Percentiles rank a stretch among this genome's conserved stretches.
phyloP scores from a whole-genome alignment of 106 monocot species.

The Gastrodia elata region DNA sequence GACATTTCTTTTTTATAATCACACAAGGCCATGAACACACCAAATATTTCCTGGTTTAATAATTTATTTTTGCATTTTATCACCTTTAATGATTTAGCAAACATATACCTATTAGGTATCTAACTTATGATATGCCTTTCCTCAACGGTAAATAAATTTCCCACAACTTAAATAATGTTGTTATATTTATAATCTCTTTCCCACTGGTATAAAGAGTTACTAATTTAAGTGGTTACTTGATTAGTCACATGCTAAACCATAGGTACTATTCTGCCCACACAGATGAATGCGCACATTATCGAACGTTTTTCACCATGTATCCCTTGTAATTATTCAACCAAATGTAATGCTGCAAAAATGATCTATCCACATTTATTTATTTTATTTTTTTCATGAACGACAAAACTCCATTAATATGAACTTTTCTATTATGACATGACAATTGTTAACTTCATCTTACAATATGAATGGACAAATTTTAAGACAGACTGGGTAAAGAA shows the following conservation, averaged over 20 bases:
- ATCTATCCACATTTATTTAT: background rate
- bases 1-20: no score
- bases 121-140: background rate
- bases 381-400: background rate
- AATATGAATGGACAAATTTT: background rate
- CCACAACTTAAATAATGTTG: background rate
- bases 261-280: no score
- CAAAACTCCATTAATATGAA: background rate
- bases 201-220: no score
- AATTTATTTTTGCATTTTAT: no score
- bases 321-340: background rate
- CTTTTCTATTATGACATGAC: background rate
- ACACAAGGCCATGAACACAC: no score
- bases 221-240: no score
- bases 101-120: background rate
- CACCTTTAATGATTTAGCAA: no score
- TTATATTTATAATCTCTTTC: no score
- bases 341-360: background rate
- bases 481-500: background rate
- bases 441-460: background rate
- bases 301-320: background rate
- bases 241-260: no score
- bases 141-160: background rate
- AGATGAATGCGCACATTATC: background rate
- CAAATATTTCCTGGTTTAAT: no score